Evolutionary conservation across 1,284 basidiomycete species (phyloP).

Genomic region (Peniophora sp.): DNA sequence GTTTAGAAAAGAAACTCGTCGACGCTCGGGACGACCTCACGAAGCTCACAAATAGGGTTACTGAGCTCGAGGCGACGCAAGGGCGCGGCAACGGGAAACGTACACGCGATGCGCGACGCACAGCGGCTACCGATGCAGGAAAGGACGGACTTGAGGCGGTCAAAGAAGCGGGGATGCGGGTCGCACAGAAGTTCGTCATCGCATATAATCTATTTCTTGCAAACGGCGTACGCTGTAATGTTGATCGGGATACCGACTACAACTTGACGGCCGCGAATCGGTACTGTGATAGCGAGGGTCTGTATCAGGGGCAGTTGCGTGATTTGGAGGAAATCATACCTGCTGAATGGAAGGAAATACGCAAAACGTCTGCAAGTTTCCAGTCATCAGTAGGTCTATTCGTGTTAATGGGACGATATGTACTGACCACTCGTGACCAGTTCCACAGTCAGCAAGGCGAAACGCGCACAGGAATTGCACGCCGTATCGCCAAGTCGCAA

Average conservation of each 20-base stretch:
- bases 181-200: neutral
- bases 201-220: neutral
- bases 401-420: no score
- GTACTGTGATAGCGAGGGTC: neutral
- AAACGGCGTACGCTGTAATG: neutral
- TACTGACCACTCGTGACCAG: no score
- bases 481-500: no score
- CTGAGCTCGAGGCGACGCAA: no score
- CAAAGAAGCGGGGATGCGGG: neutral
- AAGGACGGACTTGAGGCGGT: neutral
- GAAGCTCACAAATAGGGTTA: no score
- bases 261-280: neutral
- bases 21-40: no score
- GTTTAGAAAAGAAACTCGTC: no score
- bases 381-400: no score
- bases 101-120: neutral
- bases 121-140: neutral
- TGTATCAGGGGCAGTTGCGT: neutral
- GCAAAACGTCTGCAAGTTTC: neutral
- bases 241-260: neutral
- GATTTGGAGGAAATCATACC: neutral
- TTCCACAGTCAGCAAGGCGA: no score
- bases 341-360: neutral
- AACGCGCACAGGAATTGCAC: no score
- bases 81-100: no score